Conservation (phyloP, 495 filamentous ascomycete species). For the Trichodelitschia bisporula region DNA sequence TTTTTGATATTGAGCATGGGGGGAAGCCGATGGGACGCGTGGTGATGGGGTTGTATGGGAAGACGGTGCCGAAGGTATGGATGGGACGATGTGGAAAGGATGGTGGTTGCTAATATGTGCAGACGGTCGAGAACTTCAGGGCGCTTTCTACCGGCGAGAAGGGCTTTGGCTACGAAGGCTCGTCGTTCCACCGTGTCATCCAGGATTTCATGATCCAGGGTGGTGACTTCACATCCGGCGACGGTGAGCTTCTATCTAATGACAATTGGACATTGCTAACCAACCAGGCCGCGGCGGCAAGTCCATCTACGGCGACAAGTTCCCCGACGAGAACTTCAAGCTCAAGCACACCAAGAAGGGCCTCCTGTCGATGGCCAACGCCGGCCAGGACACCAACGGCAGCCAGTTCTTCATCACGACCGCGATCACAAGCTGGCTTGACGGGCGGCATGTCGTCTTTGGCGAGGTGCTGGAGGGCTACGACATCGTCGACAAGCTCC, state of each 20-base stretch:
- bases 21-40: slow-evolving; percentile 65
- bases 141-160: slow-evolving; percentile 93
- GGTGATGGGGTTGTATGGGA: slow-evolving; percentile 88
- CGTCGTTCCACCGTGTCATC: slow-evolving; percentile 95
- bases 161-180: slow-evolving; percentile 88
- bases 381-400: slow-evolving; percentile 93
- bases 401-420: slow-evolving; percentile 88
- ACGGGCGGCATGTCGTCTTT: slow-evolving; percentile 65
- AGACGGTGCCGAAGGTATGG: slow-evolving; percentile 74
- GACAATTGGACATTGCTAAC: slow-evolving; percentile 5
- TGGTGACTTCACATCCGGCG: slow-evolving; percentile 91
- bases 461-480: slow-evolving; percentile 40
- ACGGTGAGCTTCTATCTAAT: slow-evolving; percentile 25
- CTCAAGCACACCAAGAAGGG: slow-evolving; percentile 58
- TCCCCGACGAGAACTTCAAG: slow-evolving; percentile 99
- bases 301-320: slow-evolving; percentile 91
- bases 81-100: slow-evolving; percentile 1
- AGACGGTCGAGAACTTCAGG: slow-evolving; percentile 93
- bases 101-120: slow-evolving; percentile 3
- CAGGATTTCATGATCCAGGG: slow-evolving; percentile 98
- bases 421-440: slow-evolving; percentile 44
- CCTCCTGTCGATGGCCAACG: slow-evolving; percentile 75
- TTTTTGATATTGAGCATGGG: slow-evolving; percentile 84
- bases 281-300: slow-evolving; percentile 66
- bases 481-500: slow-evolving; percentile 72